Base-by-base conservation (phyloP, 352 stramenopile species). In the Pythium aphanidermatum region DNA sequence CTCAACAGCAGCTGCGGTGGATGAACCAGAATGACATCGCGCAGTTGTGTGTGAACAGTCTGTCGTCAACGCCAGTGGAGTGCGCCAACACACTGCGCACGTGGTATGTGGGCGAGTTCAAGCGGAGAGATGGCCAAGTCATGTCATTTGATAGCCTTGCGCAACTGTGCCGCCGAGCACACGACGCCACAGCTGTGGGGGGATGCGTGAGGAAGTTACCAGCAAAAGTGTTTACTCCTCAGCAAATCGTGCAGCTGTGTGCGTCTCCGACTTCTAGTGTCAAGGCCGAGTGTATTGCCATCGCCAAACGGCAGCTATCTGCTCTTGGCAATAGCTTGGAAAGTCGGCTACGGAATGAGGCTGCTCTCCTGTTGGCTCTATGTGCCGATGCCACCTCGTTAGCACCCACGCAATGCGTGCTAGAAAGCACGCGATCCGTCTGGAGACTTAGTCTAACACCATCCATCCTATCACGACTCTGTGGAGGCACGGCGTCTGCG, bases 1-100 rank as follows among this genome's bases (percentile, higher is more conserved):
- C 68, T 0, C 55, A 64, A 14, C 63, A 66, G 10, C 61, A 68
- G 24, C 67, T 83, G 0, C 47, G 62, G 0, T 83, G 72, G 72
- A 81, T 88, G 61, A 51, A 72, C 21, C 36, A 47, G 23, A 28
- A 55, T 1, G 46, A 48, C 0, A 49, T 71, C 16, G 48, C 48
- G 16, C 27, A 48, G 2, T 45, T 87, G 6, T 87, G 75, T 37
- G 48, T 51, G 6, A 20, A 51, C 12, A 55, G 63, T 23, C 35
- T 13, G 0, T 54, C 60, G 1, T 26, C 19, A 13, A 55, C 45
- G 0, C 69, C 71, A 16, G 55, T 82, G 16, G 39, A 55, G 2
- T 86, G 71, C 33, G 74, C 61, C 1, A 5, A 47, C 4, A 30
- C 63, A 35, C 26, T 71, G 13, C 52, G 57, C 17, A 41, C 43